Percentiles rank a stretch among this genome's conserved stretches.
phyloP scores from a whole-genome alignment of 495 filamentous ascomycete genomes.

The Chaetomidium leptoderma region DNA sequence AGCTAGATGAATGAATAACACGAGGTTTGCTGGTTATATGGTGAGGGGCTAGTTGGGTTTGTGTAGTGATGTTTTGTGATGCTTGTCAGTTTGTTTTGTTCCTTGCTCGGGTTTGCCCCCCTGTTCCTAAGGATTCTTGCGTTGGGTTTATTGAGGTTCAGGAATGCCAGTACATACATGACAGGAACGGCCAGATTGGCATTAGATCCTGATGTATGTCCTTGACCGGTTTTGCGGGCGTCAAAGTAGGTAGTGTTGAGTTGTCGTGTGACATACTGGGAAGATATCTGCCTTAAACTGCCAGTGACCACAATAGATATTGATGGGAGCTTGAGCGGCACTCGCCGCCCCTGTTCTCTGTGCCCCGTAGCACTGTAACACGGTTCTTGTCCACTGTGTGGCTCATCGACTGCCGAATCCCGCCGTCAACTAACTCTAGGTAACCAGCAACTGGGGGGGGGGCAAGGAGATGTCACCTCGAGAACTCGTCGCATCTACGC shows the following conservation, averaged over 20 bases:
- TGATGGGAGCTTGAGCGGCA: background rate
- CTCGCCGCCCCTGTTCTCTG: background rate
- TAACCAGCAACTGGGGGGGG: background rate
- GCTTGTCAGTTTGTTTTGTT: too few species aligned
- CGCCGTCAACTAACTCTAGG: background rate
- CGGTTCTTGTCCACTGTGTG: background rate
- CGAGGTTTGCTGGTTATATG: background rate
- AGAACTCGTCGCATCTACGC: too few species aligned
- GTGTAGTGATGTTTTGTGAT: too few species aligned
- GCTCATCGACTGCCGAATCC: constrained; percentile 9
- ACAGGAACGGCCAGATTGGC: too few species aligned
- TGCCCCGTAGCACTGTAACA: background rate
- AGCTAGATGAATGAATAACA: too few species aligned
- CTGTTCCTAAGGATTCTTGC: background rate
- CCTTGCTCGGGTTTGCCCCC: background rate
- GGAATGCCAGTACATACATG: too few species aligned
- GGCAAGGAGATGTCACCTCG: background rate
- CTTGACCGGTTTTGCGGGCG: too few species aligned
- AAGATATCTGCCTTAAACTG: background rate
- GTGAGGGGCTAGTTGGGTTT: too few species aligned
- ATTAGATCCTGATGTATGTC: too few species aligned
- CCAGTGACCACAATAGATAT: background rate
- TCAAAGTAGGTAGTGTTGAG: too few species aligned
- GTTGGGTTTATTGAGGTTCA: too few species aligned
- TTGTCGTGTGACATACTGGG: background rate